Conservation (phyloP, 805 yeast genomes). For the Candida rishiriensis region DNA sequence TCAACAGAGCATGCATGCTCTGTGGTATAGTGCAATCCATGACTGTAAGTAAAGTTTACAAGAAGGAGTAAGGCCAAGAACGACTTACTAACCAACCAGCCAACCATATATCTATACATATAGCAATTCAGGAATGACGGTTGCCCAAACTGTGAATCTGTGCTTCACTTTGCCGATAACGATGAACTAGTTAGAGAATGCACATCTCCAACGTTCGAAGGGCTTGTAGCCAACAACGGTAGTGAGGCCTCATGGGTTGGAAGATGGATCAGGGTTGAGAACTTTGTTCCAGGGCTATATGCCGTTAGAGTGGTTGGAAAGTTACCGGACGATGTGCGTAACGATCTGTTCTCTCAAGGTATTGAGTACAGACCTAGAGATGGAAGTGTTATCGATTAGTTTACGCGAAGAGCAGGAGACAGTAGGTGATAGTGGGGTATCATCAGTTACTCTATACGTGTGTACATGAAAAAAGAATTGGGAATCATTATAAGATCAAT, state of each 20-base stretch:
- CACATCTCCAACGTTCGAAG: constrained; percentile 96
- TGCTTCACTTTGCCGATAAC: constrained; percentile 70
- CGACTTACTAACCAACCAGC: neutral
- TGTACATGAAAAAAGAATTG: too few species aligned
- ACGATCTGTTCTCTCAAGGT: constrained; percentile 68
- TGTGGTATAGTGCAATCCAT: constrained; percentile 90
- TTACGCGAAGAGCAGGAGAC: too few species aligned
- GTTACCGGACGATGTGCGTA: constrained; percentile 79
- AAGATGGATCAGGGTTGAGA: constrained; percentile 88
- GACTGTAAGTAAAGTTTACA: constrained; percentile 37
- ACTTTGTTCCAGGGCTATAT: constrained; percentile 82
- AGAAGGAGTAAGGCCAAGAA: neutral
- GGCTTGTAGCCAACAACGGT: constrained; percentile 84
- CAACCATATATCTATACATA: neutral
- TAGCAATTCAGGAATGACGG: constrained; percentile 74
- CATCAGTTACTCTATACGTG: too few species aligned
- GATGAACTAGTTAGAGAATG: constrained; percentile 84
- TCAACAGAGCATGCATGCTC: constrained; percentile 94
- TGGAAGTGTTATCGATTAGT: constrained; percentile 54
- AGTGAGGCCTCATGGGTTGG: constrained; percentile 93
- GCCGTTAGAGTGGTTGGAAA: constrained; percentile 93
- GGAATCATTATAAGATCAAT: too few species aligned
- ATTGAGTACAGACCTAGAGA: constrained; percentile 90
- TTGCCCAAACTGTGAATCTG: constrained; percentile 94
- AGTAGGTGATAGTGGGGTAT: too few species aligned